Conservation (phyloP, 164 flowering plant genomes). For the Malania oleifera region DNA sequence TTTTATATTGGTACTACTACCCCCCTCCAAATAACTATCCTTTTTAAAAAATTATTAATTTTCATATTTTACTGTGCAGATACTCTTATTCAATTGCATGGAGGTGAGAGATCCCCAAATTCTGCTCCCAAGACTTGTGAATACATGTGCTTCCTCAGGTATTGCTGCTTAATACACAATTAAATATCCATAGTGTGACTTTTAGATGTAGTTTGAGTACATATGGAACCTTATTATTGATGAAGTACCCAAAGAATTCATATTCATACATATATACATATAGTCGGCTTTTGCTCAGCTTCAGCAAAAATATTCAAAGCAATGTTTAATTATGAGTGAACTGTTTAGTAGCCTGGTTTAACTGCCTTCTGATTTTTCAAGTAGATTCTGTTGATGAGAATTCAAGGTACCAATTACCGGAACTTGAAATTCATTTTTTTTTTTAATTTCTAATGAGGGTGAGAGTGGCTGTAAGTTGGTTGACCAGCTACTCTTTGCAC, state of each 20-base stretch:
- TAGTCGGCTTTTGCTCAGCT: too few species aligned
- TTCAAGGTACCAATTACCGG: too few species aligned
- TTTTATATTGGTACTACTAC: not conserved
- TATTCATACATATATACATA: too few species aligned
- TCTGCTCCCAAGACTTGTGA: conserved; percentile 65
- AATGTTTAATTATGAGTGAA: too few species aligned
- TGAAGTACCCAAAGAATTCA: not conserved
- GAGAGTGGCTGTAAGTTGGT: too few species aligned
- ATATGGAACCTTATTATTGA: not conserved
- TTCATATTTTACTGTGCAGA: conserved; percentile 27
- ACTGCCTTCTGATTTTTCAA: too few species aligned
- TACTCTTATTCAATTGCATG: conserved; percentile 88
- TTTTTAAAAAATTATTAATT: not conserved
- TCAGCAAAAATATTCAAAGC: too few species aligned
- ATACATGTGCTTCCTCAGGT: conserved; percentile 78
- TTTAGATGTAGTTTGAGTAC: not conserved
- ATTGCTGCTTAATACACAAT: conserved; percentile 11
- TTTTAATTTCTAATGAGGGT: too few species aligned
- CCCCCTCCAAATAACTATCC: not conserved
- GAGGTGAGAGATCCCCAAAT: conserved; percentile 74
- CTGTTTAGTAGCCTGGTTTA: too few species aligned
- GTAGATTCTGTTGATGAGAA: too few species aligned
- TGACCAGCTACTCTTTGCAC: too few species aligned
- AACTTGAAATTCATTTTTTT: too few species aligned
- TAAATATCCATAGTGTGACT: not conserved